Evolutionary conservation across 495 filamentous ascomycete genomes (phyloP), one percentile per base, ranked within the genome.

Genomic region (Talaromyces ruber): DNA sequence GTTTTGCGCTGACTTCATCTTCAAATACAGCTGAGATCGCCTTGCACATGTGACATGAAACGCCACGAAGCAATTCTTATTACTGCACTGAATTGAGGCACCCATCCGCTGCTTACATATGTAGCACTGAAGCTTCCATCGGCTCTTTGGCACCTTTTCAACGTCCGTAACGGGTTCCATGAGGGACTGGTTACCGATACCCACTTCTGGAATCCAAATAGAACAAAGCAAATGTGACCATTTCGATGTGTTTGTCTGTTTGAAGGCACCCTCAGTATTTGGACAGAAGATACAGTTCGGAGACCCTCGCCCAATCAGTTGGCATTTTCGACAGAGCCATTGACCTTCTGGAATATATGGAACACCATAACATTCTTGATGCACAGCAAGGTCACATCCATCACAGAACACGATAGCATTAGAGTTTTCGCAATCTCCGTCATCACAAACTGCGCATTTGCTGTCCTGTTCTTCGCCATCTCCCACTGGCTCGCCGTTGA

Each of bases 391-490:
- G 76, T 99, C 94, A 73, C 94, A 98, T 8, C 94, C 95, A 70
- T 99, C 94, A 67, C 94, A 99, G 74, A 98, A 99, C 24, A 99
- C 95, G 68, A 99, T 99, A 6, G 94, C 95, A 72, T 99, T 99
- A n/a, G 93, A 92, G 71, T 98, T 99, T 75, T 98, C 94, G 67
- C 95, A 98, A 68, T 99, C 94, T 29, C 94, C 95, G 70, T 98
- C 94, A 70, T 98, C 94, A 65, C 94, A 99, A 55, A 99, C 95
- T 30, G 90, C 93, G 68, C 94, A 99, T 71, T 97, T 98, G 71
- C 86, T 96, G 66, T 98, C 94, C 68, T 96, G 93, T 69, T 98
- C 94, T 71, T 97, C 94, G 25, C 92, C 92, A 3, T 84, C 74
- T 5, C 78, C 90, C 60, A 86, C 86, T 21, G 87, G 86, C 72